Evolutionary conservation across 441 rosid species (phyloP).

Genomic region (Populus hybrid): DNA sequence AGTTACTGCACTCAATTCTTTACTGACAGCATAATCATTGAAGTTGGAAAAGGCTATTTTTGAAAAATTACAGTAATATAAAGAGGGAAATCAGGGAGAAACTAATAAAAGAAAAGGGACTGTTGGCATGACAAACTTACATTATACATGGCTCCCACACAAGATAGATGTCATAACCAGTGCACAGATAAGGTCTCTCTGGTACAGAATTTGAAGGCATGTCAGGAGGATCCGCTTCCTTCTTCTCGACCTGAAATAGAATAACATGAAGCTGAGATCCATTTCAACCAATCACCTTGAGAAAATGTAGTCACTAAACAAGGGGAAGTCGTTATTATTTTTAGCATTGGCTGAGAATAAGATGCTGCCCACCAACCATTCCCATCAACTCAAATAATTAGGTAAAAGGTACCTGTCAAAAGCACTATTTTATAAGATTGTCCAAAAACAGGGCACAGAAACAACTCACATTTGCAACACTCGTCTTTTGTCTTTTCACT

Average conservation of each 20-base stretch:
- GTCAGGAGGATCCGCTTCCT: constrained; percentile 29
- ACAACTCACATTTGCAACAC: constrained; percentile 36
- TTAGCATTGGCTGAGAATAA: no score
- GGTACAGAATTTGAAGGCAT: constrained; percentile 19
- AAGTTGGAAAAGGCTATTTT: no score
- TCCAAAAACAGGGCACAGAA: neutral
- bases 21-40: no score
- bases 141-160: constrained; percentile 75
- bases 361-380: no score
- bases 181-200: constrained; percentile 72
- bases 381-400: no score
- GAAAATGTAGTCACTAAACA: constrained; percentile 7
- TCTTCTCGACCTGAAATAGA: constrained; percentile 37
- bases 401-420: neutral
- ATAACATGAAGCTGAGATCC: constrained; percentile 6
- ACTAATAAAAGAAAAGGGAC: neutral
- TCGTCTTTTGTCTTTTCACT: constrained; percentile 59
- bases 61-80: neutral
- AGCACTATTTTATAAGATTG: neutral
- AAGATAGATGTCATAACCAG: constrained; percentile 73
- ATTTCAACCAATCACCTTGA: neutral
- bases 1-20: no score
- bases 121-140: constrained; percentile 35
- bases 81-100: neutral
- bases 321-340: no score